phyloP scores from a whole-genome alignment of 257 asterid species.

The Penstemon barbatus region DNA sequence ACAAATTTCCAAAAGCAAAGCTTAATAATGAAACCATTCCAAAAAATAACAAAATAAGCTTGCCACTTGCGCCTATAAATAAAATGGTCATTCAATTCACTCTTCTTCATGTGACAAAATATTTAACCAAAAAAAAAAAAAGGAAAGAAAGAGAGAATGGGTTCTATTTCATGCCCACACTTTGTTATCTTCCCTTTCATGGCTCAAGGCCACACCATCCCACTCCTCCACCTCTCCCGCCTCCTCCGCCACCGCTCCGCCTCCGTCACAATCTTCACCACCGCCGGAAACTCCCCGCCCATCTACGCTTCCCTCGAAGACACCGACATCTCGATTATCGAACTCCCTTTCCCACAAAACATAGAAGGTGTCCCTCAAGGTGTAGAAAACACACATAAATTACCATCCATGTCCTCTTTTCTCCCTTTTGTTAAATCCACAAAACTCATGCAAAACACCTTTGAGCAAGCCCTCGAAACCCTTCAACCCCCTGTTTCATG shows the following conservation, averaged over 20 bases:
- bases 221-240: slow-evolving; percentile 69
- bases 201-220: slow-evolving; percentile 74
- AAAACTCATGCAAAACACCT: slow-evolving; percentile 50
- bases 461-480: slow-evolving; percentile 43
- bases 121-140: neutral
- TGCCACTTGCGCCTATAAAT: slow-evolving; percentile 3
- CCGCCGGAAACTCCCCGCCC: slow-evolving; percentile 51
- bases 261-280: slow-evolving; percentile 65
- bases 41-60: no score
- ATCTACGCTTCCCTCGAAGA: slow-evolving; percentile 42
- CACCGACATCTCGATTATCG: slow-evolving; percentile 36
- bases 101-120: neutral
- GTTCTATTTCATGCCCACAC: slow-evolving; percentile 44
- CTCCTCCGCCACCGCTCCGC: slow-evolving; percentile 54
- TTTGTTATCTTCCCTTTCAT: slow-evolving; percentile 70
- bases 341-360: slow-evolving; percentile 60
- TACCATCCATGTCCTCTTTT: slow-evolving; percentile 47
- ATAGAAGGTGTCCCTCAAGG: slow-evolving; percentile 55
- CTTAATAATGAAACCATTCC: no score
- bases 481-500: slow-evolving; percentile 49
- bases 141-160: slow-evolving; percentile 37
- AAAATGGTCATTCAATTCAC: neutral
- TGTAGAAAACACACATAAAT: slow-evolving; percentile 60
- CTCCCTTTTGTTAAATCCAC: slow-evolving; percentile 41
- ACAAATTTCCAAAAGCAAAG: no score